Evolutionary conservation across 148 eudicot genomes (phyloP).

Genomic region (Polygonum maritimum): DNA sequence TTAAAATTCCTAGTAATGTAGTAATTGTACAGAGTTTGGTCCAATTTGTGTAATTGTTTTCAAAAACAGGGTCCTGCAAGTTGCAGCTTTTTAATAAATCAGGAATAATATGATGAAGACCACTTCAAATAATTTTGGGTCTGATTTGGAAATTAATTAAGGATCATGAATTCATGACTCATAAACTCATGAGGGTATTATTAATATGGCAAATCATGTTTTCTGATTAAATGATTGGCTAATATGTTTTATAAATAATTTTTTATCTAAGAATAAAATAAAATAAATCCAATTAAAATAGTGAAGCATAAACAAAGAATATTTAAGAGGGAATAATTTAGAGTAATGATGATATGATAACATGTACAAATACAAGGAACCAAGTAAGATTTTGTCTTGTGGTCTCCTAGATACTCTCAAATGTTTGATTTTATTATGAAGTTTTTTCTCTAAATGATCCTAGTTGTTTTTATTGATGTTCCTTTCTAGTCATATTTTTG

Average conservation of each 20-base stretch:
- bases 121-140: background rate
- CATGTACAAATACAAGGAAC: conserved; percentile 17
- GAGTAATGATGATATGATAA: background rate
- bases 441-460: background rate
- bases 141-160: background rate
- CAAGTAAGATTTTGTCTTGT: conserved; percentile 22
- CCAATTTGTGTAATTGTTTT: background rate
- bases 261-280: too few species aligned
- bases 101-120: conserved; percentile 1
- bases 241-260: too few species aligned
- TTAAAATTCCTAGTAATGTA: background rate
- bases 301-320: too few species aligned
- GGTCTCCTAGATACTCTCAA: conserved; percentile 41
- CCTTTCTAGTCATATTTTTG: background rate
- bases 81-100: background rate
- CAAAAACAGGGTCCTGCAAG: background rate
- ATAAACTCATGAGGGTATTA: background rate
- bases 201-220: too few species aligned
- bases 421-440: conserved; percentile 15
- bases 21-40: conserved; percentile 6
- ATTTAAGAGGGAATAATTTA: too few species aligned
- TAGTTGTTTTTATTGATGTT: background rate
- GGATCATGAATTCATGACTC: background rate
- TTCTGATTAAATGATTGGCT: too few species aligned
- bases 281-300: too few species aligned